Base-by-base conservation (phyloP, 306 rosid species). In the Malus fusca region DNA sequence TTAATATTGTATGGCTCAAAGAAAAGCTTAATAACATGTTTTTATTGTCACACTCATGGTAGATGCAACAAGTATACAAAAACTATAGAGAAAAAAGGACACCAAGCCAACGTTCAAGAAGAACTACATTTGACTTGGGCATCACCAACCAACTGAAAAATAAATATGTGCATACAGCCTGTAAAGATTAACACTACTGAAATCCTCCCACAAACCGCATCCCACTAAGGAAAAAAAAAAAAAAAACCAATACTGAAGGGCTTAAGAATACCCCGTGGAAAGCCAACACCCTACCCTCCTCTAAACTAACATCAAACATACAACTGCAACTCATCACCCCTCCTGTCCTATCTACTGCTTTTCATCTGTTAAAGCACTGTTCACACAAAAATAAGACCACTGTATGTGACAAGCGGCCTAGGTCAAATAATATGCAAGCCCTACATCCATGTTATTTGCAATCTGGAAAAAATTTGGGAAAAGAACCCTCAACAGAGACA, bases 1-100 rank as follows among this genome's bases (percentile, higher is more conserved):
- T 72, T 79, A 75, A 83, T 58, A 63, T 70, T 48, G 37, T 21
- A 28, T 14, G 42, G 22, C 68, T 72, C 76, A 79, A 79, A 82
- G 53, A 74, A 43, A 51, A 78, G 67, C 75, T 82, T 68, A 74
- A 68, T 62, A 81, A 46, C 48, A 61, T 48, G 64, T 37, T 68
- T 59, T 73, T 72, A 73, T 28, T 30, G 48, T 73, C 75, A 66
- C 69, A 48, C 48, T 30, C 25, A 46, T 48, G 14, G 58, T 66
- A 33, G 17, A 18, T 4, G 8, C 43, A 64, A 64, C 21, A 13
- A 61, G 7, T 63, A 64, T 9, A 64, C 12, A 19, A 64, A 52
- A 52, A 31, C 30, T 15, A 11, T 11, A 8, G 51, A 56, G 5
- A 40, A 52, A 64, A 37, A 61, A 14, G 17, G 30, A 25, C 21